phyloP scores from a whole-genome alignment of 352 stramenopile species.

The Phytophthora quininea region DNA sequence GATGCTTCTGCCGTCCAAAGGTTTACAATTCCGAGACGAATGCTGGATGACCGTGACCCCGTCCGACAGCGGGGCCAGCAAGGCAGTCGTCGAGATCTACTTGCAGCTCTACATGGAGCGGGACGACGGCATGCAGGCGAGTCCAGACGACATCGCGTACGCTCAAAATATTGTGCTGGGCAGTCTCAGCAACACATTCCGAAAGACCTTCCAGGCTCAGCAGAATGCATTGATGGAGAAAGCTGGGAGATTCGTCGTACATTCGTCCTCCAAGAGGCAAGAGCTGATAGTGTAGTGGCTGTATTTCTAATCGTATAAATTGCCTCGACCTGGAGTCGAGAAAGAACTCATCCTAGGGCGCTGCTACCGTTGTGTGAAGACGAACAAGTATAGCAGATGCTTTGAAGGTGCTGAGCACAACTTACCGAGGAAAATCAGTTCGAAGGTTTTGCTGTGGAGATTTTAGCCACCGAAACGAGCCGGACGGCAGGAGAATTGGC shows the following conservation, averaged over 20 bases:
- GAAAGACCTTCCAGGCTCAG: slow-evolving; percentile 25
- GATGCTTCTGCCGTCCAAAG: slow-evolving; percentile 17
- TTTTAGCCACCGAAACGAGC: no score
- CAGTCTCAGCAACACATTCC: slow-evolving; percentile 27
- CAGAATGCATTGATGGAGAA: slow-evolving; percentile 32
- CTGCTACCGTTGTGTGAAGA: no score
- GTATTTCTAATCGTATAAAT: no score
- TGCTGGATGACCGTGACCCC: slow-evolving; percentile 29
- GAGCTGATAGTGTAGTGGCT: no score
- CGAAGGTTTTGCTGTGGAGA: no score
- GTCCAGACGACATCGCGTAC: slow-evolving; percentile 17
- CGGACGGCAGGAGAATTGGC: no score
- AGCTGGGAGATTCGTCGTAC: slow-evolving; percentile 1
- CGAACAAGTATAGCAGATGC: no score
- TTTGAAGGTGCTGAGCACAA: no score
- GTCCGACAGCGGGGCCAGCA: background rate
- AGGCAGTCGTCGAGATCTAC: slow-evolving; percentile 14
- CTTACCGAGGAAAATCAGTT: no score
- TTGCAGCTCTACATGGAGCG: slow-evolving; percentile 29
- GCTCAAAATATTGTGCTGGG: slow-evolving; percentile 26
- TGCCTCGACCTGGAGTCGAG: no score
- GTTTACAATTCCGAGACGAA: slow-evolving; percentile 22
- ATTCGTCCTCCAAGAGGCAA: no score
- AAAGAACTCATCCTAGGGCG: no score
- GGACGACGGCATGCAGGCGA: background rate